A percentile compares a stretch with the other conserved stretches of the same genome.
Conservation (phyloP, 2,329 filamentous ascomycete species). For the Harringtonia lauricola region DNA sequence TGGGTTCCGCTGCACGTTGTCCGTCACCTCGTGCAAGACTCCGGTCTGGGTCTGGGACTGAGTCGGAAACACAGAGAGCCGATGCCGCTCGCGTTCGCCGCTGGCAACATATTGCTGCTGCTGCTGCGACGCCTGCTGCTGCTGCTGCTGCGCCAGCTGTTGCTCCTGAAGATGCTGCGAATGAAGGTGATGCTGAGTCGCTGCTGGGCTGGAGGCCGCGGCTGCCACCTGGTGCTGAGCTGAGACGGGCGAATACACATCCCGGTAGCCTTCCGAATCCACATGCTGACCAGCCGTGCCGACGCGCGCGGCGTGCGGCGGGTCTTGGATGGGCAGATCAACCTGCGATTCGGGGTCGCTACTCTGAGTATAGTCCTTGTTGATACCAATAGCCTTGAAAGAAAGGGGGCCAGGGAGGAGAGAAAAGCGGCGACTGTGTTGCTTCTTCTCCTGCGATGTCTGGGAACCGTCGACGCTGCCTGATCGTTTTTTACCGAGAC, state of each 20-base stretch:
- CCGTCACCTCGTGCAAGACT: slow-evolving; percentile 25
- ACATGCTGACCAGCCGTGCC: neutral
- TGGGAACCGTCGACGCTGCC: slow-evolving; percentile 52
- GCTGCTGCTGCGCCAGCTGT: neutral
- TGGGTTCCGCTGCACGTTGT: slow-evolving; percentile 29
- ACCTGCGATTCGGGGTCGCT: slow-evolving; percentile 39
- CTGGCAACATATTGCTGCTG: neutral
- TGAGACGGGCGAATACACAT: slow-evolving; percentile 21
- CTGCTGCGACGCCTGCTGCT: slow-evolving; percentile 4
- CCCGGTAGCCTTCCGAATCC: slow-evolving; percentile 12
- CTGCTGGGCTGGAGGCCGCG: slow-evolving; percentile 13
- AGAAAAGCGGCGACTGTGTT: slow-evolving; percentile 55
- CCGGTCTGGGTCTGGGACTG: neutral
- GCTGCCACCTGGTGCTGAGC: slow-evolving; percentile 12
- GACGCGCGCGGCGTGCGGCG: slow-evolving; percentile 11
- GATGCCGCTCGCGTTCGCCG: slow-evolving; percentile 7
- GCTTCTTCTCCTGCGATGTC: slow-evolving; percentile 41
- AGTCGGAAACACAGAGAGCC: neutral
- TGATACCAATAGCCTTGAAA: slow-evolving; percentile 50
- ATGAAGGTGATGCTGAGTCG: slow-evolving; percentile 14
- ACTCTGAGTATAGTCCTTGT: slow-evolving; percentile 35
- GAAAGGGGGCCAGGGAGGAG: slow-evolving; percentile 55
- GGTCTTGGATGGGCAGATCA: slow-evolving; percentile 41
- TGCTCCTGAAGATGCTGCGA: neutral
- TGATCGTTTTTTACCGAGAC: slow-evolving; percentile 59